Evolutionary conservation across 2,329 filamentous ascomycete genomes (phyloP).

Genomic region (Rutstroemia sydowiana): DNA sequence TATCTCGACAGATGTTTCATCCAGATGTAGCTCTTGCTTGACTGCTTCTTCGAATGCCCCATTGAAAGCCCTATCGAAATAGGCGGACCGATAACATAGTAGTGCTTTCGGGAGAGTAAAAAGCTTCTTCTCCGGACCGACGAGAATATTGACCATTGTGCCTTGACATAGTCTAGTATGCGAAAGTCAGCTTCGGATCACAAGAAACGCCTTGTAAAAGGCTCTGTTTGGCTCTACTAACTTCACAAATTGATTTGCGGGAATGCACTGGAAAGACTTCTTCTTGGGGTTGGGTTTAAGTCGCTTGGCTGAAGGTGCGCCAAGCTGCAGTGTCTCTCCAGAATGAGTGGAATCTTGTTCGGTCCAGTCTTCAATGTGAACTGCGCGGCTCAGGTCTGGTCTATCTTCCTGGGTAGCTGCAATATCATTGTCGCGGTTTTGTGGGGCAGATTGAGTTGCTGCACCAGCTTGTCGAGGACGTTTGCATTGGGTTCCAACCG

Average conservation of each 20-base stretch:
- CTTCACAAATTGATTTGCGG: slow-evolving; percentile 3
- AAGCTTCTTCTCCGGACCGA: background rate
- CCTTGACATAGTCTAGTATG: background rate
- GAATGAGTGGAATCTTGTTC: too few species aligned
- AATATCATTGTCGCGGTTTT: too few species aligned
- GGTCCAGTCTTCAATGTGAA: too few species aligned
- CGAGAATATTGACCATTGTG: slow-evolving; percentile 8
- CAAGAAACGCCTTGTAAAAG: background rate
- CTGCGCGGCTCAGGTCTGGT: too few species aligned
- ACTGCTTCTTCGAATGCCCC: background rate
- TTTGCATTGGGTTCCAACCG: too few species aligned
- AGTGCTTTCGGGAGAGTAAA: slow-evolving; percentile 10
- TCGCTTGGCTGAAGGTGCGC: too few species aligned
- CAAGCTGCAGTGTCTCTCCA: too few species aligned
- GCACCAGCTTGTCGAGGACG: too few species aligned
- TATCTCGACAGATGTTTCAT: background rate
- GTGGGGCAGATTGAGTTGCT: too few species aligned
- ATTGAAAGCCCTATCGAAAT: slow-evolving; percentile 15
- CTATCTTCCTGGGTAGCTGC: too few species aligned
- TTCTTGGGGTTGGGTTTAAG: too few species aligned
- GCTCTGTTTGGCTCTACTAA: background rate
- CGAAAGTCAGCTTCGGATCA: background rate
- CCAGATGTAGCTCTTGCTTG: slow-evolving; percentile 4
- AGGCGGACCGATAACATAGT: slow-evolving; percentile 10
- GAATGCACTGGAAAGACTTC: too few species aligned